phyloP scores from a whole-genome alignment of 805 yeast species.

The Suhomyces kilbournensis region DNA sequence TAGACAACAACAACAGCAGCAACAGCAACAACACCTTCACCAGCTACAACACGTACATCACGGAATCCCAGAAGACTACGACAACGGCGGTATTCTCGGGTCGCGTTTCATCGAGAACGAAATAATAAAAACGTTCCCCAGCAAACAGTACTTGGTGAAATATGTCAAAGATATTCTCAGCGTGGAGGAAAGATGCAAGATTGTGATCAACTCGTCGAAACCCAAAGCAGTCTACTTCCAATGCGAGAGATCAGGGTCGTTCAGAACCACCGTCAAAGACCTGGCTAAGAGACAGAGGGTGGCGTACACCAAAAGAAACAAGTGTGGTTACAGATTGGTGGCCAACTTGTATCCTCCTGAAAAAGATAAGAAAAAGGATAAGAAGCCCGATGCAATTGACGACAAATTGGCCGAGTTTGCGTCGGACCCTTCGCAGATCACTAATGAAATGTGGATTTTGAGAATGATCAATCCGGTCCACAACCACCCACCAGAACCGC shows the following conservation, averaged over 20 bases:
- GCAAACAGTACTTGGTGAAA: constrained; percentile 18
- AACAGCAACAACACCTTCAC: constrained; percentile 15
- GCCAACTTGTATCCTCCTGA: constrained; percentile 45
- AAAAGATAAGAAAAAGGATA: constrained; percentile 37
- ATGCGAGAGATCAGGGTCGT: constrained; percentile 44
- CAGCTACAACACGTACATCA: constrained; percentile 7
- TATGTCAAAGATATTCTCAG: constrained; percentile 39
- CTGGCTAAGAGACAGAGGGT: constrained; percentile 44
- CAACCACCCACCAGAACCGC: constrained; percentile 45
- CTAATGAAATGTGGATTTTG: constrained; percentile 44
- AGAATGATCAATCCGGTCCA: constrained; percentile 46
- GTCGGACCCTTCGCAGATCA: constrained; percentile 10
- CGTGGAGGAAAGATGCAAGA: constrained; percentile 36
- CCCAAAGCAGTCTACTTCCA: constrained; percentile 49
- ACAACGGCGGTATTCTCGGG: constrained; percentile 11
- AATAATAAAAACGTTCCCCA: constrained; percentile 14
- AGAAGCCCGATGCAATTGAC: constrained; percentile 24
- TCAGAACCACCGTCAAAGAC: constrained; percentile 47
- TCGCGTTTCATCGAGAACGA: constrained; percentile 14
- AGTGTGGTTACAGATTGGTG: constrained; percentile 45
- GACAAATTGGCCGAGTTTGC: constrained; percentile 23
- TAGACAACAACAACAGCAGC: constrained; percentile 14
- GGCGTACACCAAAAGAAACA: constrained; percentile 45
- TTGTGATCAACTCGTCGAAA: constrained; percentile 46
- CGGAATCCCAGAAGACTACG: constrained; percentile 9